These are phyloP conservation scores for Trichoderma asperelloides DNA, from an alignment of 495 filamentous ascomycete genomes.

Conservation along the genomic window DNA sequence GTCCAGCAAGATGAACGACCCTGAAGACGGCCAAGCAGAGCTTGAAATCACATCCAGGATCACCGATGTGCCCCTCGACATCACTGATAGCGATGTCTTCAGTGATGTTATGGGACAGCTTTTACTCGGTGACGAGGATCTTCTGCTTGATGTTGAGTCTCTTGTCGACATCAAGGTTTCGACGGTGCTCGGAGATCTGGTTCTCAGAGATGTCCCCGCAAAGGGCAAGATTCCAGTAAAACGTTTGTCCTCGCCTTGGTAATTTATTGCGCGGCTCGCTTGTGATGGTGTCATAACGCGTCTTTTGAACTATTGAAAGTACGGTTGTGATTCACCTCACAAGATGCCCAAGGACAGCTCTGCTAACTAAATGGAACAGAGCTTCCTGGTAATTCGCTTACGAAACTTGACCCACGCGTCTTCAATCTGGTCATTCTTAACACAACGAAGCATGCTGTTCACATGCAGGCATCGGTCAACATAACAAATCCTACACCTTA, in stretches of 20 bases:
- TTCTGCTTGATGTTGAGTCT: slow-evolving; percentile 66
- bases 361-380: slow-evolving; percentile 26
- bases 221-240: slow-evolving; percentile 80
- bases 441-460: slow-evolving; percentile 59
- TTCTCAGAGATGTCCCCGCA: slow-evolving; percentile 72
- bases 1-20: slow-evolving; percentile 56
- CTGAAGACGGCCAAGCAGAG: slow-evolving; percentile 40
- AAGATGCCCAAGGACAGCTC: slow-evolving; percentile 2
- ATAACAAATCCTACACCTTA: slow-evolving; percentile 87
- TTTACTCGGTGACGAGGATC: slow-evolving; percentile 56
- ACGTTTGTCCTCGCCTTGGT: slow-evolving; percentile 52
- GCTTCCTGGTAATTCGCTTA: slow-evolving; percentile 29
- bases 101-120: slow-evolving; percentile 64
- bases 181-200: slow-evolving; percentile 69
- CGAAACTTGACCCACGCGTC: slow-evolving; percentile 50
- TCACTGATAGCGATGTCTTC: slow-evolving; percentile 70
- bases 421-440: slow-evolving; percentile 54
- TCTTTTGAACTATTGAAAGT: neutral
- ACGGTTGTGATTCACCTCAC: slow-evolving; percentile 3
- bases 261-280: slow-evolving; percentile 41
- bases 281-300: slow-evolving; percentile 7
- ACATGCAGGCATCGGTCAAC: slow-evolving; percentile 60
- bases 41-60: slow-evolving; percentile 67
- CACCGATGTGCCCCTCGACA: slow-evolving; percentile 66
- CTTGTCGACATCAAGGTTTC: slow-evolving; percentile 72